Evolutionary conservation across 2,329 filamentous ascomycete genomes (phyloP).

Genomic region (Aspergillus piperis): DNA sequence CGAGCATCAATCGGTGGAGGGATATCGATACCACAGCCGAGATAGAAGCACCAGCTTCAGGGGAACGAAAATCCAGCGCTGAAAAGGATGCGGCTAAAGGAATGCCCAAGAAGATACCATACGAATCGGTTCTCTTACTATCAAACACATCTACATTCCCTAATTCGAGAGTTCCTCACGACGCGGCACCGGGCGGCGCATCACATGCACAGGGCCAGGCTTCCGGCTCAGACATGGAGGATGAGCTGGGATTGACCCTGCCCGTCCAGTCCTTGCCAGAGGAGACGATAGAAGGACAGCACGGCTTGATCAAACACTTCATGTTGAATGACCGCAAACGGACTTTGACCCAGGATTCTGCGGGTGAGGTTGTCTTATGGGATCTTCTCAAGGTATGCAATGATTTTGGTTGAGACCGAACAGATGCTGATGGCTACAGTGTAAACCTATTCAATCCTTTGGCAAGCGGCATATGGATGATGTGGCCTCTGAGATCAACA

Average conservation of each 20-base stretch:
- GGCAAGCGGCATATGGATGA: slow-evolving; percentile 93
- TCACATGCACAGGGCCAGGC: slow-evolving; percentile 55
- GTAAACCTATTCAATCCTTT: slow-evolving; percentile 84
- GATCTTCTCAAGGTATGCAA: slow-evolving; percentile 75
- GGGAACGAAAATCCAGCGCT: slow-evolving; percentile 33
- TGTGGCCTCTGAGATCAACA: slow-evolving; percentile 83
- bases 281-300: slow-evolving; percentile 90
- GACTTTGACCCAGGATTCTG: slow-evolving; percentile 89
- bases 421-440: slow-evolving; percentile 56
- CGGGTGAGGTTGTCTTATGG: slow-evolving; percentile 93
- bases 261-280: slow-evolving; percentile 70
- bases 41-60: slow-evolving; percentile 54
- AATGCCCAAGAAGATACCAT: slow-evolving; percentile 62
- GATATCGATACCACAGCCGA: slow-evolving; percentile 79
- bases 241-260: slow-evolving; percentile 53
- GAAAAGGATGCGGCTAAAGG: slow-evolving; percentile 19
- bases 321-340: slow-evolving; percentile 87
- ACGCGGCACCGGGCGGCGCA: slow-evolving; percentile 53
- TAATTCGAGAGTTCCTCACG: slow-evolving; percentile 57
- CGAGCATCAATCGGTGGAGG: slow-evolving; percentile 88
- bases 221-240: slow-evolving; percentile 56
- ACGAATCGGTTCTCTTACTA: slow-evolving; percentile 75
- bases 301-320: slow-evolving; percentile 90
- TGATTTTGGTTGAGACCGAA: not conserved
- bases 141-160: slow-evolving; percentile 83